A percentile compares a stretch with the other conserved stretches of the same genome.
Conservation (phyloP, 1,139 yeast genomes). For the Candida sanyaensis region DNA sequence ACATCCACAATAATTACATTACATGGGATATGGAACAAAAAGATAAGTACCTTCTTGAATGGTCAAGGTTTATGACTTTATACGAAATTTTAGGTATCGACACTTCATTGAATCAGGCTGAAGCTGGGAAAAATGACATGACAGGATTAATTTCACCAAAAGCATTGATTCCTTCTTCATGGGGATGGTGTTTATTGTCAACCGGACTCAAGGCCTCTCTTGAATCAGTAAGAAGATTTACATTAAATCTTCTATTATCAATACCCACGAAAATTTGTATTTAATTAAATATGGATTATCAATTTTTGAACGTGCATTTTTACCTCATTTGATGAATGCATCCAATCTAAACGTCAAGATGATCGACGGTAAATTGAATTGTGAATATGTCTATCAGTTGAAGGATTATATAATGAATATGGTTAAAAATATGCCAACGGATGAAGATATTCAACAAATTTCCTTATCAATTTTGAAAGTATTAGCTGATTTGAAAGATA, state of each 20-base stretch:
- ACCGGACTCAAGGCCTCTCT: constrained; percentile 78
- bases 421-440: constrained; percentile 34
- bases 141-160: constrained; percentile 52
- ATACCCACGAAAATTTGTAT: constrained; percentile 52
- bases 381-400: constrained; percentile 62
- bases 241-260: constrained; percentile 57
- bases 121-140: constrained; percentile 73
- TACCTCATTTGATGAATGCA: constrained; percentile 70
- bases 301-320: constrained; percentile 52
- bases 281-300: constrained; percentile 49
- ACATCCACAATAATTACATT: constrained; percentile 46
- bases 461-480: constrained; percentile 41
- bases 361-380: constrained; percentile 29
- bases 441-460: constrained; percentile 23
- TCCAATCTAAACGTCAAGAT: constrained; percentile 51
- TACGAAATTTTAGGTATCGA: constrained; percentile 84
- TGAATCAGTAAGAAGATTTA: constrained; percentile 75
- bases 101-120: constrained; percentile 83
- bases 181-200: constrained; percentile 74
- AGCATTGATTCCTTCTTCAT: constrained; percentile 59
- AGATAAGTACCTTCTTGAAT: constrained; percentile 45
- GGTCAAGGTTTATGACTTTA: constrained; percentile 74
- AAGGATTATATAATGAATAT: constrained; percentile 49
- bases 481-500: constrained; percentile 46
- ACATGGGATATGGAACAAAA: constrained; percentile 43